Conservation (phyloP, 2,329 filamentous ascomycete species). For the Colletotrichum agaves region DNA sequence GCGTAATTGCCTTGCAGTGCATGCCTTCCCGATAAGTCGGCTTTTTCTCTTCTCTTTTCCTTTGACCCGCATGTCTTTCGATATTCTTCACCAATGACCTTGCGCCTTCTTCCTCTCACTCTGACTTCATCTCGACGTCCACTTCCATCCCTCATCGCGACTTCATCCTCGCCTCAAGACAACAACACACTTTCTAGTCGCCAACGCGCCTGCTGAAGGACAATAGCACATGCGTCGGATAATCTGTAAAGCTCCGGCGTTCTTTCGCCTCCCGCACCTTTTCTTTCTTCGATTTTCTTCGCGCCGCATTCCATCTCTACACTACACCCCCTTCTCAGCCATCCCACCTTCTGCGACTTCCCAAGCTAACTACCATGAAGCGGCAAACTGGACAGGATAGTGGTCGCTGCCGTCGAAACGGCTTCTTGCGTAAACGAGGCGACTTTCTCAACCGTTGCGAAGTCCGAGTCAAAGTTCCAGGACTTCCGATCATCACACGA, state of each 20-base stretch:
- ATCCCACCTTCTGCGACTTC: slow-evolving; percentile 1
- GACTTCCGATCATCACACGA: background rate
- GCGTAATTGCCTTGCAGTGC: background rate
- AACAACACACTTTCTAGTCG: slow-evolving; percentile 5
- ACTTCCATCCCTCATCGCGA: background rate
- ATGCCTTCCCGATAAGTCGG: background rate
- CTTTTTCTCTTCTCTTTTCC: too few relatives aligned
- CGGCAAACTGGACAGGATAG: background rate
- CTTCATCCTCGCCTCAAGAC: background rate
- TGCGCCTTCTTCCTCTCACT: background rate
- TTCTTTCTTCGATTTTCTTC: background rate
- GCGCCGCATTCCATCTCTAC: background rate
- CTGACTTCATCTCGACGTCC: background rate
- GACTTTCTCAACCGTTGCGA: slow-evolving; percentile 1
- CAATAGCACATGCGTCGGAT: background rate
- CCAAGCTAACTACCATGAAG: slow-evolving; percentile 24
- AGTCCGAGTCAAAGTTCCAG: background rate
- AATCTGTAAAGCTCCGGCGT: slow-evolving; percentile 23
- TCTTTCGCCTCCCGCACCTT: background rate
- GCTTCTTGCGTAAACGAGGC: background rate
- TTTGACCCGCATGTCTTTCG: background rate
- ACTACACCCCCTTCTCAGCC: slow-evolving; percentile 5
- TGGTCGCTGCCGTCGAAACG: background rate
- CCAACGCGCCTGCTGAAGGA: slow-evolving; percentile 1
- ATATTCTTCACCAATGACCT: background rate